Conservation (phyloP, 2,329 filamentous ascomycete genomes). For the Fusarium fujikuroi region DNA sequence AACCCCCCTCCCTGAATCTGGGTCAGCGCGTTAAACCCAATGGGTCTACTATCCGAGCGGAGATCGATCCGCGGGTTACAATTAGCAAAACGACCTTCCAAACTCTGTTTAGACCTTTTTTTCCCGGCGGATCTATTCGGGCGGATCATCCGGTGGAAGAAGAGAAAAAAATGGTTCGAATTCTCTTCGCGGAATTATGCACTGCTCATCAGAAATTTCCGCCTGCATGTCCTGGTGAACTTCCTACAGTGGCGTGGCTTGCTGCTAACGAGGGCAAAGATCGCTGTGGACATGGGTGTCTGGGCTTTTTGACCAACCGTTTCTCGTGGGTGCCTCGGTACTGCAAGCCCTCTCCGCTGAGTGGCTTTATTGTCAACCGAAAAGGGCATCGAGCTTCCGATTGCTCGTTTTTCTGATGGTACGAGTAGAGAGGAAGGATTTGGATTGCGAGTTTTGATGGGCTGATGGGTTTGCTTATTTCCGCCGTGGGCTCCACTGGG, state of each 20-base stretch:
- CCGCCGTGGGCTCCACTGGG: neutral
- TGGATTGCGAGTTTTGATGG: neutral
- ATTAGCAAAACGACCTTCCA: conserved; percentile 1
- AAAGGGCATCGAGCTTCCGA: neutral
- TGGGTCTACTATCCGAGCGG: neutral
- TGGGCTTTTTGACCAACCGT: neutral
- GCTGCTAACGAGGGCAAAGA: neutral
- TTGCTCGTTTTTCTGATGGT: neutral
- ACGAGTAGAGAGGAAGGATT: neutral
- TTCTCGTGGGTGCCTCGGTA: neutral
- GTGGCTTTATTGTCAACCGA: neutral
- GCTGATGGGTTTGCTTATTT: neutral
- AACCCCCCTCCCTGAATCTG: neutral
- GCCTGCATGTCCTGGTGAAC: neutral
- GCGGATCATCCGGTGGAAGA: neutral
- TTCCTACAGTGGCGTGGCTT: neutral
- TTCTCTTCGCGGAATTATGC: neutral
- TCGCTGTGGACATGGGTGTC: neutral
- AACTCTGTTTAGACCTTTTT: neutral
- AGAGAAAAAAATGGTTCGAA: neutral
- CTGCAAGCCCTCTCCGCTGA: neutral
- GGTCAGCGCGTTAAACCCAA: neutral
- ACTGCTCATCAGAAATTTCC: neutral
- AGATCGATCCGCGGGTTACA: conserved; percentile 2
- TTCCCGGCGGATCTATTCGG: neutral